phyloP scores from a whole-genome alignment of 2,329 filamentous ascomycete genomes.

The Exophiala mesophila region DNA sequence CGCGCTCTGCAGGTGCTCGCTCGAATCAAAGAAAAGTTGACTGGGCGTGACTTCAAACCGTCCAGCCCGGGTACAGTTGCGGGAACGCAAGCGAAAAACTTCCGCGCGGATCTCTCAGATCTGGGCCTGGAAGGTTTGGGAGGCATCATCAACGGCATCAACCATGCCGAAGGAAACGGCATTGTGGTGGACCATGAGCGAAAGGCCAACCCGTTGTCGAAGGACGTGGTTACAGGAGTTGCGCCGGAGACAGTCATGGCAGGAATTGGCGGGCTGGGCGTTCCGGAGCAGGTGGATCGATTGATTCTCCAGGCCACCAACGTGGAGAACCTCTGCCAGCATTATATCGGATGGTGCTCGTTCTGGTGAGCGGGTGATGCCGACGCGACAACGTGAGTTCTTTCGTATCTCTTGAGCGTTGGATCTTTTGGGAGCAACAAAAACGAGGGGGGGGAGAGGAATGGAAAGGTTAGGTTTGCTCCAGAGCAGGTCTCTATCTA shows the following conservation, averaged over 20 bases:
- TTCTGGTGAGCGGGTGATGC: constrained; percentile 90
- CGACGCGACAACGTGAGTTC: too few relatives aligned
- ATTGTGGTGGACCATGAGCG: neutral
- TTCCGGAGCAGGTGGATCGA: constrained; percentile 87
- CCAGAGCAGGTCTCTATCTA: too few relatives aligned
- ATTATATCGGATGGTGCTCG: constrained; percentile 98
- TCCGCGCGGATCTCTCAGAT: constrained; percentile 16
- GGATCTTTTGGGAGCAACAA: too few relatives aligned
- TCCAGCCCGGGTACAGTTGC: constrained; percentile 32
- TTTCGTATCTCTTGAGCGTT: too few relatives aligned
- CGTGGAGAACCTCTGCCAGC: constrained; percentile 94
- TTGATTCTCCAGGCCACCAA: constrained; percentile 93
- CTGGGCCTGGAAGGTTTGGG: constrained; percentile 14
- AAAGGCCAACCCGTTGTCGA: neutral
- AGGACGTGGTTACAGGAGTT: constrained; percentile 8
- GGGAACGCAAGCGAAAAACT: constrained; percentile 47
- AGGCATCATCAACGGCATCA: neutral
- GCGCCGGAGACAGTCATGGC: constrained; percentile 20
- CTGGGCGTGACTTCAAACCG: constrained; percentile 84
- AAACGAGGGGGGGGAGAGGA: too few relatives aligned
- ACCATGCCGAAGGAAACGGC: neutral
- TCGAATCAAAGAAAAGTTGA: constrained; percentile 91
- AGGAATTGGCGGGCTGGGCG: constrained; percentile 56
- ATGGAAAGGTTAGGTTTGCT: too few relatives aligned
- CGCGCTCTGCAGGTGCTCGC: constrained; percentile 86